Base-by-base conservation (phyloP, 2,329 filamentous ascomycete species). In the Cercospora zeae-maydis region DNA sequence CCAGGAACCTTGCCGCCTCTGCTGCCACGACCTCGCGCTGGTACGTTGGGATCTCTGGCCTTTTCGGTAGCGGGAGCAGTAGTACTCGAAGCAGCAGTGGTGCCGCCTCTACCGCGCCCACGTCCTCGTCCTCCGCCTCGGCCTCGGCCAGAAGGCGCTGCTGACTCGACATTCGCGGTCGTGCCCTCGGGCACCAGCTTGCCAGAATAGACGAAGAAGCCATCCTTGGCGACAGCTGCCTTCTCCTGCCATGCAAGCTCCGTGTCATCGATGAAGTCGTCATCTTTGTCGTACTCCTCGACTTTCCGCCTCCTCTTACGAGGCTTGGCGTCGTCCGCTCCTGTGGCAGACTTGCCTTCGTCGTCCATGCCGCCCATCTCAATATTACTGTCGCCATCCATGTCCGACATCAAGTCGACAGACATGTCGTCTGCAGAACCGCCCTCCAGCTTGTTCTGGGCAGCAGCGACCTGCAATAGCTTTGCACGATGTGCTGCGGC, bases 181-280 rank as follows among this genome's bases (percentile, higher is more conserved):
- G 96, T 90, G 21, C 88, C 90, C 77, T 96, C 92, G 4, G 90
- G 90, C 21, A 98, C 85, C 52, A 99, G 81, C 8, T 93, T 93
- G 3, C 95, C 95, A 64, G 91, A 96, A 77, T 97, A 99, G 1
- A 99, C 95, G 75, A 98, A 99, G 80, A 98, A 99, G 1, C 95
- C 95, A 74, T 98, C 95, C 70, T 93, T 91, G 69, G 91, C 93
- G 52, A 95, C 93, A 4, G 93, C 92, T 6, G 93, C 93, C 74
- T 96, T 91, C 73, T 96, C 92, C 77, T 98, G 92, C 93, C 93
- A 98, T 0, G 96, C 83, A 73, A 97, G 77, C 75, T 99, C 95
- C 1, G 92, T 96, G 74, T 99, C 95, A 72, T 99, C 95, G 61
- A 88, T 86, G 71, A 88, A 88, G 49, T 86, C 85, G 67, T 88